Conservation (phyloP, 345 rosid genomes). For the Hibiscus trionum region DNA sequence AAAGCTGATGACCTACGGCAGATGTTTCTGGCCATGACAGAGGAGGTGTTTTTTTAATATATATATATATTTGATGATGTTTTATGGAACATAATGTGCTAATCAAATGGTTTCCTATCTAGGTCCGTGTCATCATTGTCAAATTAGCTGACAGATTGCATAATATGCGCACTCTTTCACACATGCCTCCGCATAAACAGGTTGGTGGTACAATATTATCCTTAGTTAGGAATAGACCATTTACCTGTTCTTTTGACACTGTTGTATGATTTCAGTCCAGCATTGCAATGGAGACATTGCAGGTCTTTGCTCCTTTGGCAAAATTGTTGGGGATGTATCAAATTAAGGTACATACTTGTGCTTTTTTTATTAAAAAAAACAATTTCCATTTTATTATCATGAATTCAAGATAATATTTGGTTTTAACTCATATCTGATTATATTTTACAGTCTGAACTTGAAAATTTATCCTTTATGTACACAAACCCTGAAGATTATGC, state of each 20-base stretch:
- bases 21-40: constrained; percentile 98
- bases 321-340: constrained; percentile 95
- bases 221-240: constrained; percentile 11
- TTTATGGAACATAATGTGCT: constrained; percentile 8
- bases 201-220: constrained; percentile 30
- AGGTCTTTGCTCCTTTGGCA: constrained; percentile 96
- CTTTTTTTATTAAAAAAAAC: background rate
- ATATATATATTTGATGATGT: background rate
- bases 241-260: constrained; percentile 20
- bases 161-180: constrained; percentile 91
- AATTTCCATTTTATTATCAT: constrained; percentile 3
- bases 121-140: constrained; percentile 99
- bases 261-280: constrained; percentile 58
- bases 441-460: constrained; percentile 83
- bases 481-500: constrained; percentile 84
- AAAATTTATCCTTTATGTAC: constrained; percentile 89
- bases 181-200: constrained; percentile 98
- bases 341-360: constrained; percentile 56
- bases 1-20: constrained; percentile 98
- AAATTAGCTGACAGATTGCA: constrained; percentile 97
- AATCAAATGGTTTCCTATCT: constrained; percentile 21
- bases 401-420: background rate
- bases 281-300: constrained; percentile 94
- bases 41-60: constrained; percentile 46
- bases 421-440: constrained; percentile 10